A percentile compares a stretch with the other conserved stretches of the same genome.
These are phyloP conservation scores for Aureobasidium sp. DNA, from an alignment of 2,329 filamentous ascomycete genomes.

Conservation along the genomic window DNA sequence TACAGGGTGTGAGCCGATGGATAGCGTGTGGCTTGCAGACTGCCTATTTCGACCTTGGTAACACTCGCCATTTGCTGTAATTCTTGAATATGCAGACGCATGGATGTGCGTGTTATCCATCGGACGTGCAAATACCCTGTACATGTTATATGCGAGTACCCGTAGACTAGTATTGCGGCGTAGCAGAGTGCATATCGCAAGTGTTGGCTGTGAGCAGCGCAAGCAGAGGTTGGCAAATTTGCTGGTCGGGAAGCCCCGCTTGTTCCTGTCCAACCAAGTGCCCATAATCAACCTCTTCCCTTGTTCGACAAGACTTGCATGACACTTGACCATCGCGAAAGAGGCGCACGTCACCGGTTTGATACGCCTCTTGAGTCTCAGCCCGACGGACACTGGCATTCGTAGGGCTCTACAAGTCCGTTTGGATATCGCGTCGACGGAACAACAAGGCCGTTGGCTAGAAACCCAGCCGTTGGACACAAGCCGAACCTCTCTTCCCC, in stretches of 20 bases:
- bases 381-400: not conserved
- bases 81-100: too few relatives aligned
- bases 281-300: not conserved
- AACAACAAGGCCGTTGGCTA: not conserved
- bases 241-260: not conserved
- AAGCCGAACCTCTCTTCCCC: conserved; percentile 5
- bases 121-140: too few relatives aligned
- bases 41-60: too few relatives aligned
- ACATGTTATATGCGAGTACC: not conserved
- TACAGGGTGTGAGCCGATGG: too few relatives aligned
- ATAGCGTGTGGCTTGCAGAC: too few relatives aligned
- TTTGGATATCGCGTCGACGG: conserved; percentile 7
- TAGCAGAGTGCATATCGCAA: not conserved
- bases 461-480: conserved; percentile 7
- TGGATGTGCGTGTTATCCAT: too few relatives aligned
- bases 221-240: not conserved
- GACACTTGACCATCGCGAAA: conserved; percentile 2
- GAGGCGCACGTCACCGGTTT: conserved; percentile 1
- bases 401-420: not conserved
- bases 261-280: not conserved
- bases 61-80: too few relatives aligned
- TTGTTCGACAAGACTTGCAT: conserved; percentile 4
- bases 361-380: not conserved
- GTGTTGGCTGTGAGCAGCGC: not conserved
- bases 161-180: not conserved